A percentile compares a stretch with the other conserved stretches of the same genome.
These are phyloP conservation scores for Annulohypoxylon truncatum DNA, from an alignment of 2,329 filamentous ascomycete genomes.

Conservation along the genomic window DNA sequence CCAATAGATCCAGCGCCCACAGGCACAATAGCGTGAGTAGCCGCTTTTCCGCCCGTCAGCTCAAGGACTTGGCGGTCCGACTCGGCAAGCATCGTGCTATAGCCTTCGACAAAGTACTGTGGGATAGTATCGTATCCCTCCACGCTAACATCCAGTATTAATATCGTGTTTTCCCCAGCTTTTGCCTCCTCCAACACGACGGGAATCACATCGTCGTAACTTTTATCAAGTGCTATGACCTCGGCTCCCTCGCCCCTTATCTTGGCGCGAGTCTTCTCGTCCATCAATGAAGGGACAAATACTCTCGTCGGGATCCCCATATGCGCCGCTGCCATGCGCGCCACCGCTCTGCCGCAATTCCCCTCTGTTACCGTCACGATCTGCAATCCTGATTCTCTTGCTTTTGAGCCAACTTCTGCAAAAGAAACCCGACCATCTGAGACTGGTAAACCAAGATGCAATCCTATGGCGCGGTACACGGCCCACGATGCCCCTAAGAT, in stretches of 20 bases:
- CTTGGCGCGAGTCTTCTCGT: conserved; percentile 60
- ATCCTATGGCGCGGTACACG: conserved; percentile 65
- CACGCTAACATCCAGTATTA: conserved; percentile 78
- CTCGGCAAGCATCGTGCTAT: conserved; percentile 77
- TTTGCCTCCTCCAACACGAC: conserved; percentile 59
- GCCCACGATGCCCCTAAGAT: conserved; percentile 84
- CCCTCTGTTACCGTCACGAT: conserved; percentile 78
- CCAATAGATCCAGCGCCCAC: conserved; percentile 80
- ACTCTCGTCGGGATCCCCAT: conserved; percentile 68
- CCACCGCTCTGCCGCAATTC: conserved; percentile 80
- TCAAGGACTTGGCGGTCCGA: conserved; percentile 69
- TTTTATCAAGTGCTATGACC: conserved; percentile 65
- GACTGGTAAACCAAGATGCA: conserved; percentile 57
- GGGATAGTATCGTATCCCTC: conserved; percentile 75
- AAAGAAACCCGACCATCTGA: conserved; percentile 46
- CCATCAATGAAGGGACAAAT: conserved; percentile 72
- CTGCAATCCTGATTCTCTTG: conserved; percentile 47
- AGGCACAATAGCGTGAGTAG: conserved; percentile 69
- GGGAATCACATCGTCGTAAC: conserved; percentile 73
- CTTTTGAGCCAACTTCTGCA: conserved; percentile 41
- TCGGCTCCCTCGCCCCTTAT: conserved; percentile 73
- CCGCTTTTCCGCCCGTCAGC: conserved; percentile 50
- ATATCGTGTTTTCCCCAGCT: conserved; percentile 55
- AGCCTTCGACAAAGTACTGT: conserved; percentile 81
- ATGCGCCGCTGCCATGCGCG: conserved; percentile 69